These are phyloP conservation scores for Poronia punctata DNA, from an alignment of 495 filamentous ascomycete species.

Conservation along the genomic window DNA sequence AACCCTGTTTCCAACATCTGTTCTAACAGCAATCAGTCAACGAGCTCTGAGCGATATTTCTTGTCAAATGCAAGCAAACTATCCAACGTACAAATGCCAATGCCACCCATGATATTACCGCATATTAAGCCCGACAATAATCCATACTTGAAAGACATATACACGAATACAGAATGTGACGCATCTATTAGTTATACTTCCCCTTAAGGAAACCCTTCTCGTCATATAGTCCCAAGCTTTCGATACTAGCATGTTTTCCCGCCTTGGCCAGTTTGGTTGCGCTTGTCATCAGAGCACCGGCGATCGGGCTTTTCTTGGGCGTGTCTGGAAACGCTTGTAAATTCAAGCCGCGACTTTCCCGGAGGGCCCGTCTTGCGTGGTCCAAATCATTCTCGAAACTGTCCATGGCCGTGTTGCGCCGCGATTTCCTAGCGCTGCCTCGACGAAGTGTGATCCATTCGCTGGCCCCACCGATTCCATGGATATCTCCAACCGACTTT, in stretches of 20 bases:
- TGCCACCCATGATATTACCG: background rate
- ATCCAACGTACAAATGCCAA: background rate
- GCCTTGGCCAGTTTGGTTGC: constrained; percentile 9
- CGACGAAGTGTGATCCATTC: background rate
- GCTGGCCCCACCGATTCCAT: background rate
- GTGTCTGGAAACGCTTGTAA: constrained; percentile 3
- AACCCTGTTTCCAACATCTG: background rate
- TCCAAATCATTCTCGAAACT: constrained; percentile 10
- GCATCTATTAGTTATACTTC: background rate
- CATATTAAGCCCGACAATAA: constrained; percentile 2
- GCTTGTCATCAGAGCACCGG: background rate
- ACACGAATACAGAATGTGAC: constrained; percentile 6
- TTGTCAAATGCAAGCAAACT: background rate
- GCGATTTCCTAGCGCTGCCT: constrained; percentile 1
- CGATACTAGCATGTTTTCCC: constrained; percentile 13
- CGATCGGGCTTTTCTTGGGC: background rate
- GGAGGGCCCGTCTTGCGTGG: constrained; percentile 2
- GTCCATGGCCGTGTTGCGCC: constrained; percentile 14
- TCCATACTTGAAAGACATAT: constrained; percentile 3
- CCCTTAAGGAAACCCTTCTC: constrained; percentile 36
- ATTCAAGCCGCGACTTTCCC: constrained; percentile 8
- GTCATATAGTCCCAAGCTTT: constrained; percentile 34
- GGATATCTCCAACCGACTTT: background rate
- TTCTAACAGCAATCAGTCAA: constrained; percentile 5
- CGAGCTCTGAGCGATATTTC: background rate